Conservation (phyloP, 208 protist genomes). For the Leishmania braziliensis region DNA sequence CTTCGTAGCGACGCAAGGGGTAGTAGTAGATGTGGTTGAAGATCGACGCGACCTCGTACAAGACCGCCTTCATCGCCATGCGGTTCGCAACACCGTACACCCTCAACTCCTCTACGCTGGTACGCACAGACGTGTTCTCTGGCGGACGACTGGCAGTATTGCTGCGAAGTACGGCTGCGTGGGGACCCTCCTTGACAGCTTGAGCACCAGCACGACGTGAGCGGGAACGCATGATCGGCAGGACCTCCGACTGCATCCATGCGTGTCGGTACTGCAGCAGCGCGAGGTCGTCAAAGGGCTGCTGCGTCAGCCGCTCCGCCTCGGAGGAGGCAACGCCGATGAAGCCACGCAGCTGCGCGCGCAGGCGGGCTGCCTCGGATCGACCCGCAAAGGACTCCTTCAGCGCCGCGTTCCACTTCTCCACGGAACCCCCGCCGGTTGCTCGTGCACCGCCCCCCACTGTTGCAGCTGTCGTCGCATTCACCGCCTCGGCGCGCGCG, state of each 20-base stretch:
- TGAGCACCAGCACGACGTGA: neutral
- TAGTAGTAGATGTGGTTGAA: slow-evolving; percentile 63
- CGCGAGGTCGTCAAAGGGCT: slow-evolving; percentile 48
- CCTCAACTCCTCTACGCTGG: neutral
- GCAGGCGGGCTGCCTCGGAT: slow-evolving; percentile 20
- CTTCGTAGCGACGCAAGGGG: slow-evolving; percentile 51
- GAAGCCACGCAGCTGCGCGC: slow-evolving; percentile 29
- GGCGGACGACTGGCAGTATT: neutral
- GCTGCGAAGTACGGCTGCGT: neutral
- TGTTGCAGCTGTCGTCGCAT: neutral
- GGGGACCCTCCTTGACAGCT: neutral
- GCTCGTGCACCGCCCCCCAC: neutral
- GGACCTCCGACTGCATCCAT: slow-evolving; percentile 25
- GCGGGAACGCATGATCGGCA: slow-evolving; percentile 13
- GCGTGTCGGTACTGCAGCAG: slow-evolving; percentile 42
- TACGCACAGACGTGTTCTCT: neutral
- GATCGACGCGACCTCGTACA: slow-evolving; percentile 37
- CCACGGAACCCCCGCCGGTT: neutral
- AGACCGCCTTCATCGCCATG: slow-evolving; percentile 18
- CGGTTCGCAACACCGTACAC: slow-evolving; percentile 14
- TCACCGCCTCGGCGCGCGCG: slow-evolving; percentile 6
- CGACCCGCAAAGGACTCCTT: slow-evolving; percentile 11
- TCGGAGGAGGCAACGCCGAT: slow-evolving; percentile 12
- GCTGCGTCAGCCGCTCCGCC: slow-evolving; percentile 18
- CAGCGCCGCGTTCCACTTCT: slow-evolving; percentile 15